These are phyloP conservation scores for Klebsormidium nitens DNA, from an alignment of 139 green algal genomes.

Conservation along the genomic window DNA sequence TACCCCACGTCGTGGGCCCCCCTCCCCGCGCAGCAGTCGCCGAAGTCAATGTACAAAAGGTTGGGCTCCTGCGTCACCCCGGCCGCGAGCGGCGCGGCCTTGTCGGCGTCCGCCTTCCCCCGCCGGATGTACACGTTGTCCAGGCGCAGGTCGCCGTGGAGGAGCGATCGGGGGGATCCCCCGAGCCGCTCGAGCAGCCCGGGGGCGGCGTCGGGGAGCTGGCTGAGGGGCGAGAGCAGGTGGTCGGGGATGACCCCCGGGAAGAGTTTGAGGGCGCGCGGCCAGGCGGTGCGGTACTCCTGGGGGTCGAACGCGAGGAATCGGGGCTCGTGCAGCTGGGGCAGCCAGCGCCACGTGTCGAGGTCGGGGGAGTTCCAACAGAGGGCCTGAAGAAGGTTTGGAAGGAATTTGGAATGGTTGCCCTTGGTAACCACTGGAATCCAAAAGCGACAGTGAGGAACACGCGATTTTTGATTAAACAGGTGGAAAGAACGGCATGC, in stretches of 20 bases:
- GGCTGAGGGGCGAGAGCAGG: too few species aligned
- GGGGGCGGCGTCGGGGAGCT: neutral
- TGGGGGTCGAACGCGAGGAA: conserved; percentile 20
- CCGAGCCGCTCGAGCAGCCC: conserved; percentile 13
- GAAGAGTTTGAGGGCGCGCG: conserved; percentile 7
- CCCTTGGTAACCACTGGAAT: too few species aligned
- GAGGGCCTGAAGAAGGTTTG: conserved; percentile 2
- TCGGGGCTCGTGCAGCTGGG: conserved; percentile 18
- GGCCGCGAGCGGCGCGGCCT: neutral
- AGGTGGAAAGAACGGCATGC: too few species aligned
- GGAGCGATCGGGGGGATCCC: neutral
- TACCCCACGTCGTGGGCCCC: conserved; percentile 14
- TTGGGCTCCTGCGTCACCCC: neutral
- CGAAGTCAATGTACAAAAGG: conserved; percentile 27
- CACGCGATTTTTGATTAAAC: too few species aligned
- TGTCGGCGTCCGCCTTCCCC: neutral
- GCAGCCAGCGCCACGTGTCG: conserved; percentile 14
- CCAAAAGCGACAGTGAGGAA: too few species aligned
- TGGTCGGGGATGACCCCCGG: neutral
- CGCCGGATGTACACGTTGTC: conserved; percentile 23
- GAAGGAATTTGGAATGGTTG: too few species aligned
- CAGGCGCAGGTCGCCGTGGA: conserved; percentile 22
- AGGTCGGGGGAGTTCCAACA: conserved; percentile 14
- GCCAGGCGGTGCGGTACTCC: conserved; percentile 22
- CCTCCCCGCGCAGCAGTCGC: conserved; percentile 13